Evolutionary conservation across 2,329 filamentous ascomycete genomes (phyloP).

Genomic region (Trichoderma citrinoviride): DNA sequence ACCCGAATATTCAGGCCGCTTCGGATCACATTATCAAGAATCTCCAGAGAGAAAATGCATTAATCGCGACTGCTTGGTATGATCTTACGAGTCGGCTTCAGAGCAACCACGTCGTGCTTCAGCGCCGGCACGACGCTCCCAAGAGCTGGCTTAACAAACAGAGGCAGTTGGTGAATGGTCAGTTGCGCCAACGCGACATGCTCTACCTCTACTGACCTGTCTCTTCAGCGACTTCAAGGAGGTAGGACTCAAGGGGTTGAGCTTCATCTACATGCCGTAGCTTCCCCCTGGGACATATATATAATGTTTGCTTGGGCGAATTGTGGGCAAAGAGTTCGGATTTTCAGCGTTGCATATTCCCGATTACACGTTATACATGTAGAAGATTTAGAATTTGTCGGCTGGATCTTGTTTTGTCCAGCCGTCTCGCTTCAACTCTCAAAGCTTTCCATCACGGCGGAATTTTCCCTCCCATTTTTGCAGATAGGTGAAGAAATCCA

Average conservation of each 20-base stretch:
- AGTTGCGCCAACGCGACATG: constrained; percentile 44
- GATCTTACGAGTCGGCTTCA: constrained; percentile 75
- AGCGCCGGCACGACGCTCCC: constrained; percentile 69
- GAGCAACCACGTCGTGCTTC: constrained; percentile 77
- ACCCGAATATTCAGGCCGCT: constrained; percentile 41
- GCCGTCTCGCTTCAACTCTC: not conserved
- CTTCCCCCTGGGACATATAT: not conserved
- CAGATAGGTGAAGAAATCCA: too few relatives aligned
- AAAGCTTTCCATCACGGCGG: not conserved
- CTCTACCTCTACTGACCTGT: constrained; percentile 44
- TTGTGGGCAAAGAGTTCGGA: not conserved
- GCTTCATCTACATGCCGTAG: constrained; percentile 13
- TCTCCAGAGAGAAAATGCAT: constrained; percentile 71
- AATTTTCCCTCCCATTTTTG: not conserved
- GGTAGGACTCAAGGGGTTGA: constrained; percentile 42
- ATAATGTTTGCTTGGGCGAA: not conserved
- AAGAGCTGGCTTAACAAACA: constrained; percentile 85
- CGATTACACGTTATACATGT: not conserved
- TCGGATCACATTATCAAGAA: constrained; percentile 60
- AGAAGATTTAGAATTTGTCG: not conserved
- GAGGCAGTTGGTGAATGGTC: constrained; percentile 66
- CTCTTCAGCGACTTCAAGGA: constrained; percentile 46
- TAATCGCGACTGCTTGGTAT: constrained; percentile 84
- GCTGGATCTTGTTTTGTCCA: not conserved
- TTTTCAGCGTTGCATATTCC: constrained; percentile 7